These are phyloP conservation scores for Cymbopogon flexuosus DNA, from an alignment of 202 grass and related monocot species.

Conservation along the genomic window DNA sequence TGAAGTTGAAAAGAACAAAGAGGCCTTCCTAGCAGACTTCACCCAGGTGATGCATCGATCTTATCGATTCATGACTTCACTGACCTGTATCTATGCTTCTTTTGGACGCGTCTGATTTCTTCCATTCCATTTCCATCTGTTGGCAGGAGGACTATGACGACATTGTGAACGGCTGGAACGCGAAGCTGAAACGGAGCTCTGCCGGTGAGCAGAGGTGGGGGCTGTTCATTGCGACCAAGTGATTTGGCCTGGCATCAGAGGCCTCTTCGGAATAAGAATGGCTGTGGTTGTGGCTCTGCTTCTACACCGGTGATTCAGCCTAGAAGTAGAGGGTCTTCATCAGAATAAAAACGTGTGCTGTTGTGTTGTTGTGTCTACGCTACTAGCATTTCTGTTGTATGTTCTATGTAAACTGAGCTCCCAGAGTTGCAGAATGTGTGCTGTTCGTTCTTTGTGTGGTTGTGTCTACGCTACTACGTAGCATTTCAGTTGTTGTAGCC, in stretches of 20 bases:
- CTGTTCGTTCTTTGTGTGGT: background rate
- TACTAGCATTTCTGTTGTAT: background rate
- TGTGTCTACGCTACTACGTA: background rate
- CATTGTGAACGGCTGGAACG: conserved; percentile 84
- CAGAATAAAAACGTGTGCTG: conserved; percentile 21
- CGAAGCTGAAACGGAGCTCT: conserved; percentile 82
- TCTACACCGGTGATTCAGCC: background rate
- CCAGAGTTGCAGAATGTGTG: background rate
- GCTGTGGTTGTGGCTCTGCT: background rate
- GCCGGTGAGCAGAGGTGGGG: conserved; percentile 87
- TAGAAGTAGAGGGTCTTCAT: background rate
- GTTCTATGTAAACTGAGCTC: background rate
- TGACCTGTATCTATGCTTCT: conserved; percentile 11
- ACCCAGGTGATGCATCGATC: conserved; percentile 41
- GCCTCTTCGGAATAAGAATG: conserved; percentile 21
- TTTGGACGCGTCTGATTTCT: background rate
- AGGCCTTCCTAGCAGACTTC: conserved; percentile 71
- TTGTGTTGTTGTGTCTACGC: background rate
- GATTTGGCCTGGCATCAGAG: conserved; percentile 24
- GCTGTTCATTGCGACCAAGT: conserved; percentile 76
- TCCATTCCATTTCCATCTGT: background rate
- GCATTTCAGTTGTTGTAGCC: background rate
- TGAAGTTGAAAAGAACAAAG: conserved; percentile 72
- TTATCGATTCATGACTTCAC: background rate
- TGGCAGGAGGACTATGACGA: conserved; percentile 85